Percentiles rank a stretch among this genome's conserved stretches.
Conservation (phyloP, 345 rosid genomes). For the Excoecaria agallocha region DNA sequence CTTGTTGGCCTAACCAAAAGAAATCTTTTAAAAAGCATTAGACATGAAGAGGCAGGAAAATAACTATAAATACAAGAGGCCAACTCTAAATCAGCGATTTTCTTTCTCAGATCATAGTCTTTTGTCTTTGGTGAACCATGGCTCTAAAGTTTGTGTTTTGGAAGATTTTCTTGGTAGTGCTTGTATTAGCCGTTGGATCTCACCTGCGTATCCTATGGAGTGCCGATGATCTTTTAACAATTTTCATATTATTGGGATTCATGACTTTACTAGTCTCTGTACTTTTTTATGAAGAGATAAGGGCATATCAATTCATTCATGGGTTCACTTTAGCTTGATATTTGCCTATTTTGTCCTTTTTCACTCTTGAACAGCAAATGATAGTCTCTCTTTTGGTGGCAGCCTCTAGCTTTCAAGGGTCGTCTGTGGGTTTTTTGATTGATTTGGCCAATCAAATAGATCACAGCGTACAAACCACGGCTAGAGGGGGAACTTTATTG, state of each 20-base stretch:
- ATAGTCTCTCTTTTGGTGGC: constrained; percentile 70
- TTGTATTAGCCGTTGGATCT: constrained; percentile 75
- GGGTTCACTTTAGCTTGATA: not conserved
- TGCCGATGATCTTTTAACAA: constrained; percentile 80
- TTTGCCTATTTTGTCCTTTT: not conserved
- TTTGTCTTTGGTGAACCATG: too few relatives aligned
- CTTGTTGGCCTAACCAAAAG: too few relatives aligned
- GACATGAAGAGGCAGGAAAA: too few relatives aligned
- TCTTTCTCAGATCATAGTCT: too few relatives aligned
- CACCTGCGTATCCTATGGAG: constrained; percentile 76
- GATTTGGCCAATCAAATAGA: constrained; percentile 68
- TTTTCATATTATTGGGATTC: constrained; percentile 62
- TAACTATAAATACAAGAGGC: too few relatives aligned
- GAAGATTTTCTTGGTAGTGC: constrained; percentile 84
- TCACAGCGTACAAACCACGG: constrained; percentile 68
- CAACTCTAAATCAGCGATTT: too few relatives aligned
- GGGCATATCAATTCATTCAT: too few relatives aligned
- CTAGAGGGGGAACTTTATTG: constrained; percentile 83
- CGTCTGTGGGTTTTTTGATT: constrained; percentile 80
- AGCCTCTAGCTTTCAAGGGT: constrained; percentile 72
- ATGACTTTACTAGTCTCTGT: constrained; percentile 60
- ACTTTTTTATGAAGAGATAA: constrained; percentile 63
- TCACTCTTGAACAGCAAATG: constrained; percentile 50
- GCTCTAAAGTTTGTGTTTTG: too few relatives aligned
- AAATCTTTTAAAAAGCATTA: too few relatives aligned